Evolutionary conservation across 345 rosid genomes (phyloP).

Genomic region (Brassica napus): DNA sequence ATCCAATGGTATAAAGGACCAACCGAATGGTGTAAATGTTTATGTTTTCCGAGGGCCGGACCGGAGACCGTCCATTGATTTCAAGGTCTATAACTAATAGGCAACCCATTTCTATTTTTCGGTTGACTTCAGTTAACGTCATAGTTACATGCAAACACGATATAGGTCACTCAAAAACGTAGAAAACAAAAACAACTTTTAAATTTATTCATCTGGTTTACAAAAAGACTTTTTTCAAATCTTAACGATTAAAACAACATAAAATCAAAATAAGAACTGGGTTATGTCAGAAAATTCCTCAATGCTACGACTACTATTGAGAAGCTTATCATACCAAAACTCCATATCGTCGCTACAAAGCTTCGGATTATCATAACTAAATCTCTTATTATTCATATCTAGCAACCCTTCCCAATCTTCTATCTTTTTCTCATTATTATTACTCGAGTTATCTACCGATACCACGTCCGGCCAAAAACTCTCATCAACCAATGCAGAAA

Average conservation of each 20-base stretch:
- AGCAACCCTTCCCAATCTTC: conserved; percentile 18
- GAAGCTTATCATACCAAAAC: conserved; percentile 50
- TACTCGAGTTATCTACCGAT: conserved; percentile 32
- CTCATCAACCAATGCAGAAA: conserved; percentile 43
- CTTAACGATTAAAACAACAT: conserved; percentile 1
- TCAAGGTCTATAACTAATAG: not conserved
- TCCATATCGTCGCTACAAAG: conserved; percentile 45
- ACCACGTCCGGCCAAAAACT: conserved; percentile 53
- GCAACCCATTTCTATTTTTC: not conserved
- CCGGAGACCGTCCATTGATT: not conserved
- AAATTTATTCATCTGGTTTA: conserved; percentile 25
- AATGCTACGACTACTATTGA: conserved; percentile 42
- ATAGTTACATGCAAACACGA: not conserved
- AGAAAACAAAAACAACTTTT: not conserved
- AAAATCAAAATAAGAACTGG: conserved; percentile 35
- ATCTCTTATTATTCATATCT: not conserved
- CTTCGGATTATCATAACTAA: conserved; percentile 24
- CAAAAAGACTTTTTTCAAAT: not conserved
- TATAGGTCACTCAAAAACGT: not conserved
- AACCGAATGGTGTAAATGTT: not conserved
- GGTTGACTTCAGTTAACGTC: too few relatives aligned
- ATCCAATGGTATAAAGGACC: not conserved
- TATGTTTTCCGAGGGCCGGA: not conserved
- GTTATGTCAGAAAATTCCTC: conserved; percentile 47
- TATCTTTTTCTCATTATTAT: not conserved